Conservation (phyloP, 2,329 filamentous ascomycete species). For the Pyricularia grisea region DNA sequence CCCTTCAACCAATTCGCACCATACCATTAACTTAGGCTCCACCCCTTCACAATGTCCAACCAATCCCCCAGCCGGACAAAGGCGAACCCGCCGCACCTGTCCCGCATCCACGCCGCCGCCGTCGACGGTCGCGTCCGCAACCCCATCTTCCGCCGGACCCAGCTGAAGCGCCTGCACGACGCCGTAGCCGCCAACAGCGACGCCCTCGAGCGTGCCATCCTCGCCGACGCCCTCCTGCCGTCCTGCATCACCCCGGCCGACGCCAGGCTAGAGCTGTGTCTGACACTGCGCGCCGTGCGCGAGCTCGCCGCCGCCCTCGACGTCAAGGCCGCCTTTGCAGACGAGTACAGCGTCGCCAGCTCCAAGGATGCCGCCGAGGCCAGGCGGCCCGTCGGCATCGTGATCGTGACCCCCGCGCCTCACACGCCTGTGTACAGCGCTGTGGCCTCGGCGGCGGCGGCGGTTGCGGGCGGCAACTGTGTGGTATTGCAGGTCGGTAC, state of each 20-base stretch:
- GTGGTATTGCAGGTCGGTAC: conserved; percentile 14
- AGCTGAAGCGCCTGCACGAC: conserved; percentile 26
- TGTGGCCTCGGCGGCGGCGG: conserved; percentile 20
- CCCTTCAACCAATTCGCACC: background rate
- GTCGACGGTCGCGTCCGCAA: conserved; percentile 28
- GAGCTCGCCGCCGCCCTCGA: conserved; percentile 19
- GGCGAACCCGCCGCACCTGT: background rate
- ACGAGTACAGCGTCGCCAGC: conserved; percentile 20
- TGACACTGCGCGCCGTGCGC: conserved; percentile 19
- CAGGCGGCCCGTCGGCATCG: conserved; percentile 6
- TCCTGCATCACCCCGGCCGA: conserved; percentile 18
- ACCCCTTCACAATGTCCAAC: background rate
- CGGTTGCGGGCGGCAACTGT: conserved; percentile 26
- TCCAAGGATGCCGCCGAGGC: conserved; percentile 14
- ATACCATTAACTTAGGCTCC: background rate
- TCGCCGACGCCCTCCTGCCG: conserved; percentile 15
- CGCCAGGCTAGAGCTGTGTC: conserved; percentile 20
- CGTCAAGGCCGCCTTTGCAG: conserved; percentile 15
- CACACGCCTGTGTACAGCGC: conserved; percentile 20
- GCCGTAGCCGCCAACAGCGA: conserved; percentile 17
- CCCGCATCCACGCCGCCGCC: conserved; percentile 18
- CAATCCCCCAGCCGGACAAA: background rate
- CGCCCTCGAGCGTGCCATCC: conserved; percentile 20
- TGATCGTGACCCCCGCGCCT: background rate
- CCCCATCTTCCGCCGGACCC: conserved; percentile 25